Evolutionary conservation across 2,329 filamentous ascomycete genomes (phyloP).

Genomic region (Pestalotiopsis sp.): DNA sequence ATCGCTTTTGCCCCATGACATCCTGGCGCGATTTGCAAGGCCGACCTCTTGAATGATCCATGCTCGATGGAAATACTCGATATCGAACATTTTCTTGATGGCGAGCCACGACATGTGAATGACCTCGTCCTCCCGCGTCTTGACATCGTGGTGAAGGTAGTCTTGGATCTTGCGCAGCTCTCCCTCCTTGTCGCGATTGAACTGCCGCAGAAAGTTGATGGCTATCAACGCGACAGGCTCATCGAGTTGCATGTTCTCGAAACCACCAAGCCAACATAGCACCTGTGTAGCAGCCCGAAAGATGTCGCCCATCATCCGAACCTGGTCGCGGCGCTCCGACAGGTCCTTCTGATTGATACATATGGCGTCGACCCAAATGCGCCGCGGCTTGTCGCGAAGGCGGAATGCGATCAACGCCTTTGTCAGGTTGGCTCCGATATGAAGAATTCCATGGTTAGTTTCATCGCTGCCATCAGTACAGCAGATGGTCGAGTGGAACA

Average conservation of each 20-base stretch:
- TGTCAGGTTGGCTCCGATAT: constrained; percentile 7
- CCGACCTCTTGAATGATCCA: constrained; percentile 13
- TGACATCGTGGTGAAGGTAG: constrained; percentile 3
- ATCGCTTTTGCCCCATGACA: constrained; percentile 1
- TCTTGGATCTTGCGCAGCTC: constrained; percentile 5
- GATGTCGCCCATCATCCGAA: constrained; percentile 4
- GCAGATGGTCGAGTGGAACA: background rate
- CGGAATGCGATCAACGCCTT: constrained; percentile 4
- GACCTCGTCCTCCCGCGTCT: constrained; percentile 2
- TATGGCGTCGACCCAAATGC: constrained; percentile 7
- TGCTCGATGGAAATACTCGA: constrained; percentile 10
- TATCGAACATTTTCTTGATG: constrained; percentile 8
- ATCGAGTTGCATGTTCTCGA: constrained; percentile 2
- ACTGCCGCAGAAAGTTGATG: constrained; percentile 7
- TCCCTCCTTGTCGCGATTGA: background rate
- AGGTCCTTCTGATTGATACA: constrained; percentile 9
- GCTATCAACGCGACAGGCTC: constrained; percentile 1
- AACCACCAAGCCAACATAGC: constrained; percentile 9
- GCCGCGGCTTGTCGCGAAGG: background rate
- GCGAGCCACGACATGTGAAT: constrained; percentile 9
- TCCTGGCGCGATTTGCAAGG: background rate
- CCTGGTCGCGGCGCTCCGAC: constrained; percentile 1
- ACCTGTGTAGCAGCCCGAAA: constrained; percentile 1
- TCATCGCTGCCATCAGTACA: constrained; percentile 2
- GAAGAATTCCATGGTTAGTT: background rate